phyloP scores from a whole-genome alignment of 345 rosid species.

The Raphanus sativus region DNA sequence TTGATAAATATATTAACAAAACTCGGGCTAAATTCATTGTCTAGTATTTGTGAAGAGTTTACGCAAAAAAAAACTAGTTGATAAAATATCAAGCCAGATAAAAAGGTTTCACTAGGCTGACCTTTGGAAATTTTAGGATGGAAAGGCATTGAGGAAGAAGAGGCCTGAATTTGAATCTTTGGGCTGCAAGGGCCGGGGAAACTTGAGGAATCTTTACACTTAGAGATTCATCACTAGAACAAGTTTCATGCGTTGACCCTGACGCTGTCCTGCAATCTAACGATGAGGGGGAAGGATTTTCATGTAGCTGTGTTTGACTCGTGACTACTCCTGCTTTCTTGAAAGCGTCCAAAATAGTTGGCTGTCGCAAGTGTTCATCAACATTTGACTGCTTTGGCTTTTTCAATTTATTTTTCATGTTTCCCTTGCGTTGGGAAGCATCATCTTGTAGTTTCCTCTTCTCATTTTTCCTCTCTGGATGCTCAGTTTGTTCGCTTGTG shows the following conservation, averaged over 20 bases:
- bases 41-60: neutral
- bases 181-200: constrained; percentile 54
- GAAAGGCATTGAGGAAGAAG: constrained; percentile 59
- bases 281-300: constrained; percentile 39
- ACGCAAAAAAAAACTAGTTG: neutral
- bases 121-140: constrained; percentile 67
- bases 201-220: constrained; percentile 59
- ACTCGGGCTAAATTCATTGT: neutral
- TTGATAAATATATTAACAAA: neutral
- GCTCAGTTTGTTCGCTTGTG: constrained; percentile 40
- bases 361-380: constrained; percentile 54
- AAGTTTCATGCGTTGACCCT: constrained; percentile 37
- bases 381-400: constrained; percentile 40
- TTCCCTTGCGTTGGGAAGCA: constrained; percentile 45
- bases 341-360: constrained; percentile 56
- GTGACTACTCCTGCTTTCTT: constrained; percentile 50
- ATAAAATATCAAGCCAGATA: neutral
- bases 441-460: constrained; percentile 41
- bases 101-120: constrained; percentile 33
- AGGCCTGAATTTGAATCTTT: constrained; percentile 79
- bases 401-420: constrained; percentile 41
- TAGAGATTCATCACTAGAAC: constrained; percentile 40
- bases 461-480: constrained; percentile 45
- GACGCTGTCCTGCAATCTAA: constrained; percentile 35
- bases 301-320: constrained; percentile 55